Evolutionary conservation across 2,329 filamentous ascomycete genomes (phyloP), one percentile per base, ranked within the genome.

Genomic region (Alternaria incomplexa): DNA sequence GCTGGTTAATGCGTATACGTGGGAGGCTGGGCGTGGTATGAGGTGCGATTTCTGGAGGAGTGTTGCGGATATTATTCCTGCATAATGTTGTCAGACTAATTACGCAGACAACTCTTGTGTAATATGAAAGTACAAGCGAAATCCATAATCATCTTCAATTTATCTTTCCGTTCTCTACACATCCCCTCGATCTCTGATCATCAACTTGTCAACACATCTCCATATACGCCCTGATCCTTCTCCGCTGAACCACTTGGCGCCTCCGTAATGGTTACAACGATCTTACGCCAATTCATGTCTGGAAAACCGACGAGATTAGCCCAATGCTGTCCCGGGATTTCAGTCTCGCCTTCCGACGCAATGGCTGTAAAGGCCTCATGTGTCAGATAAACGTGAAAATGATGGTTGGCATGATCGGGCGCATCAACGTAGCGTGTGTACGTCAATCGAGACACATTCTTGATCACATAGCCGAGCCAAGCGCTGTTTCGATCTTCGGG

Each of bases 1-100:
- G 3, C 30, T 64, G 23, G 67, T 53, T 3, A 51, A 68, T 60
- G 64, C 64, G 43, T 63, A 63, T 58, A 36, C 20, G 3, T 70
- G 66, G 66, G 66, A 71, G 40, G 62, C 47, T 1, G 61, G 66
- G n/a, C 20, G 66, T 9, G 62, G 58, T 20, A 44, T 22, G 32
- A 25, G 65, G 22, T 69, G 66, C 28, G 63, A 66, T 3, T 63
- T 71, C 22, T 63, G 59, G 63, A 61, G 60, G 44, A 55, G 46
- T 9, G 47, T 70, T 36, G 57, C 54, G 3, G 36, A 53, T 61
- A 48, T 53, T 8, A 36, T 58, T 30, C 56, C 56, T 9, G 47
- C 56, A 4, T 53, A 8, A 43, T 25, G 15, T 40, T 40, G 32
- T 40, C 6, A 40, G 8, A 40, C 15, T 40, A 4, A 5, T 4